Evolutionary conservation across 2,329 filamentous ascomycete species (phyloP), one percentile per base, ranked within the genome.

Genomic region (Microdochium nivale): DNA sequence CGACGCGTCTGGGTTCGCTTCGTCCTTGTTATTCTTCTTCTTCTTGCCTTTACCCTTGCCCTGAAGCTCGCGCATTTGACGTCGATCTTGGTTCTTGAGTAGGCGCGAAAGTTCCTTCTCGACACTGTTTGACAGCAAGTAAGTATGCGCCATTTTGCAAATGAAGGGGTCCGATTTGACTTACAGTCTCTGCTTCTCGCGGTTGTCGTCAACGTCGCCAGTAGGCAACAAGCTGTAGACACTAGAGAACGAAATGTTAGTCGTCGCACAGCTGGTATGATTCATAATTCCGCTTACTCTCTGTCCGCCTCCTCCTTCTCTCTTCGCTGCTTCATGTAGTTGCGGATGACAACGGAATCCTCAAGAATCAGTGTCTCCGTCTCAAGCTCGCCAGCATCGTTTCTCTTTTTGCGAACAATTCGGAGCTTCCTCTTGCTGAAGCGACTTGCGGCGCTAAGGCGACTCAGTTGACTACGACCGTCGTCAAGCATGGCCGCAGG

Each of bases 41-140:
- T 78, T 75, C 50, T 80, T 69, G 60, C 82, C 84, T 68, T 95
- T 96, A 60, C 82, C 84, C 68, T 95, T 96, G 49, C 64, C 62
- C 62, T 90, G 87, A 64, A 92, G 91, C 66, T 97, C 92, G 62
- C 92, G 90, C 54, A 88, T 89, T 63, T 92, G 84, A 56, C 91
- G 83, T 57, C 92, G 86, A 57, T 95, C 91, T 59, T 90, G 90
- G 74, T 97, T 99, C 62, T 91, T 88, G 63, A 94, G 81, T 30
- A 99, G 81, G 58, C 94, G 87, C 50, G 83, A 83, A 51, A 95
- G 80, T 67, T 97, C 92, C 59, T 80, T 79, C 60, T 84, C 76
- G 55, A 90, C 74, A 53, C 84, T 87, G 59, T 50, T 13, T 10
- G 40, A 13, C 50, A 48, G 25, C 47, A 51, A 55, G 59, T 67